Conservation (phyloP, 2,329 filamentous ascomycete genomes). For the Lachnellula subtilissima region DNA sequence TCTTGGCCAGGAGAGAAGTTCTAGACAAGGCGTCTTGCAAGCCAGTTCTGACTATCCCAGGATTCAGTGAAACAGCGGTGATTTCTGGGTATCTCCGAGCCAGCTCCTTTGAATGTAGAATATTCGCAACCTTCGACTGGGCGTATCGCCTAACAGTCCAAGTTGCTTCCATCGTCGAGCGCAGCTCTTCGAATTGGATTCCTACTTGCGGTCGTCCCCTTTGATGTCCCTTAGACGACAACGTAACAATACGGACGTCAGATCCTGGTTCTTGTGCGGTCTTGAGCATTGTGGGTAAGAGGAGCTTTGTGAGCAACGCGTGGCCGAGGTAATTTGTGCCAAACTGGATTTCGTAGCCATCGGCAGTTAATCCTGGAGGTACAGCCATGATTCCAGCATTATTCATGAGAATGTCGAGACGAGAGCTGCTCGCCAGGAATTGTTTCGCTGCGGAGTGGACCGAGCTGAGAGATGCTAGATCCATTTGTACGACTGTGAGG, state of each 20-base stretch:
- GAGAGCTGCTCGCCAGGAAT: conserved; percentile 33
- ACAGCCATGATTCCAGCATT: conserved; percentile 43
- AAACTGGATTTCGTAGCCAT: conserved; percentile 47
- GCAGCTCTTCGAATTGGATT: conserved; percentile 32
- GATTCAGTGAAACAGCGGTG: conserved; percentile 36
- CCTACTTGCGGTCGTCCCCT: conserved; percentile 1
- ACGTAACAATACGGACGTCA: conserved; percentile 18
- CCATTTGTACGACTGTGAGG: conserved; percentile 24
- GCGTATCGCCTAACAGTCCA: conserved; percentile 26
- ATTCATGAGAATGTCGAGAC: conserved; percentile 42
- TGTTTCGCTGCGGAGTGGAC: conserved; percentile 37
- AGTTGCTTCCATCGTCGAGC: conserved; percentile 20
- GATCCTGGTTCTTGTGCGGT: conserved; percentile 16
- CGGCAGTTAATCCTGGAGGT: conserved; percentile 35
- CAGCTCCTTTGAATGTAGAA: conserved; percentile 39
- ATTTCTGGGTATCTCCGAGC: conserved; percentile 36
- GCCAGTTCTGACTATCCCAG: conserved; percentile 34
- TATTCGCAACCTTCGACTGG: conserved; percentile 44
- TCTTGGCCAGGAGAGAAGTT: neutral
- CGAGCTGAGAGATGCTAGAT: conserved; percentile 42
- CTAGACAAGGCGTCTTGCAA: conserved; percentile 4
- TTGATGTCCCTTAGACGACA: conserved; percentile 3
- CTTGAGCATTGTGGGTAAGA: conserved; percentile 32
- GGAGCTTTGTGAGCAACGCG: conserved; percentile 38
- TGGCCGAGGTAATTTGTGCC: conserved; percentile 48